A percentile compares a stretch with the other conserved stretches of the same genome.
Conservation (phyloP, 2,329 filamentous ascomycete species). For the Xylaria hypoxylon region DNA sequence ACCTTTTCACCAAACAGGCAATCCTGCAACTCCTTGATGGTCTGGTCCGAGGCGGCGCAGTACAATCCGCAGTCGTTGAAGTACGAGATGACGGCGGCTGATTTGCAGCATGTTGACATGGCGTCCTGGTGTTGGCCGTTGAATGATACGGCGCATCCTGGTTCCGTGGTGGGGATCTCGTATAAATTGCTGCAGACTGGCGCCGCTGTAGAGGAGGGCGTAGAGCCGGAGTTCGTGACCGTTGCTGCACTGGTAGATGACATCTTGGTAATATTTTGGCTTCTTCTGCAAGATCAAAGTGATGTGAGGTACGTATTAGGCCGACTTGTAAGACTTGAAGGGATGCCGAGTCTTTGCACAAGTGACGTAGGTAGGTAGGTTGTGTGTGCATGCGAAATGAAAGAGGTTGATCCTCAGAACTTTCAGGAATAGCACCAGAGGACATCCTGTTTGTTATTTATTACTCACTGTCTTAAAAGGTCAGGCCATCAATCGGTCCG, state of each 20-base stretch:
- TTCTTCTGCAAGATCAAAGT: neutral
- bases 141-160: constrained; percentile 58
- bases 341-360: neutral
- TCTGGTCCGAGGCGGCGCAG: constrained; percentile 59
- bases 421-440: neutral
- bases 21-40: constrained; percentile 49
- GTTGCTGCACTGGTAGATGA: neutral
- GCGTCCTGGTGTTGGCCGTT: constrained; percentile 56
- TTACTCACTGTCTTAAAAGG: constrained; percentile 6
- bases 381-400: neutral
- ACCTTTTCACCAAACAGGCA: constrained; percentile 58
- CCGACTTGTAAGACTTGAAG: neutral
- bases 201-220: constrained; percentile 24
- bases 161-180: constrained; percentile 58
- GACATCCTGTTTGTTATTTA: constrained; percentile 8
- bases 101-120: constrained; percentile 59
- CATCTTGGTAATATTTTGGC: constrained; percentile 18
- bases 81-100: constrained; percentile 59
- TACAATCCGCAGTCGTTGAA: constrained; percentile 62
- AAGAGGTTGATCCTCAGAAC: neutral
- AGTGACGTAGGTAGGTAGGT: no score
- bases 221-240: constrained; percentile 1
- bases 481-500: constrained; percentile 24
- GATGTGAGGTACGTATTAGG: neutral
- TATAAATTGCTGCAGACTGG: constrained; percentile 51